Conservation (phyloP, 768 basidiomycete genomes). For the Russula vinacea region DNA sequence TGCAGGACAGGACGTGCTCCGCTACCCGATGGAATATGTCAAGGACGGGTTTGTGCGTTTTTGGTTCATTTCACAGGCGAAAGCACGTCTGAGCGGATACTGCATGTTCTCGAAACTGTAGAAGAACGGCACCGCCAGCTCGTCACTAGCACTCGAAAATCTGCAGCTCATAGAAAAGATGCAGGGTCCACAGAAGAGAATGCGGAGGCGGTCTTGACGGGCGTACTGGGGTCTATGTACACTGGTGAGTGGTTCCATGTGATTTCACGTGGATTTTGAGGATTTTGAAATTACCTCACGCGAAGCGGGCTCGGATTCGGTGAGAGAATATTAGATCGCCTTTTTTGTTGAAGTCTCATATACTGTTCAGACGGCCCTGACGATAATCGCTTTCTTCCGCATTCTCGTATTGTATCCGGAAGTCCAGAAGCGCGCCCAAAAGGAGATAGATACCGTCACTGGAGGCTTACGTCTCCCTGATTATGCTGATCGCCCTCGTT, state of each 20-base stretch:
- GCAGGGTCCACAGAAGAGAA: not conserved
- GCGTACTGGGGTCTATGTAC: slow-evolving; percentile 19
- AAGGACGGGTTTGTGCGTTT: slow-evolving; percentile 16
- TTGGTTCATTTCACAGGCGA: not conserved
- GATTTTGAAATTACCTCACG: not conserved
- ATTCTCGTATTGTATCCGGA: slow-evolving; percentile 29
- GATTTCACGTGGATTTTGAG: not conserved
- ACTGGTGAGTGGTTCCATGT: not conserved
- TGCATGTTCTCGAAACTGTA: not conserved
- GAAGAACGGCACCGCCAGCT: slow-evolving; percentile 14
- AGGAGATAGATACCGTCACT: slow-evolving; percentile 56
- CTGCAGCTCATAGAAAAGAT: slow-evolving; percentile 13
- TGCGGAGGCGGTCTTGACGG: slow-evolving; percentile 4
- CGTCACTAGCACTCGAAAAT: slow-evolving; percentile 18
- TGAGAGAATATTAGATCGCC: not conserved
- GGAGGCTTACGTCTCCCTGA: slow-evolving; percentile 53
- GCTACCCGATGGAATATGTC: slow-evolving; percentile 17
- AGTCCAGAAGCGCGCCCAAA: slow-evolving; percentile 47
- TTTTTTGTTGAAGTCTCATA: not conserved
- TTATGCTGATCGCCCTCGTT: slow-evolving; percentile 46
- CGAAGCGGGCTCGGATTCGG: slow-evolving; percentile 15
- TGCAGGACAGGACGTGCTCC: slow-evolving; percentile 18
- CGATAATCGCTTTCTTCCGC: slow-evolving; percentile 34
- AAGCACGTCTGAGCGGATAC: not conserved
- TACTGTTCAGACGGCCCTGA: slow-evolving; percentile 28